A percentile compares a stretch with the other conserved stretches of the same genome.
Evolutionary conservation across 306 rosid species (phyloP).

Genomic region (Gillenia trifoliata): DNA sequence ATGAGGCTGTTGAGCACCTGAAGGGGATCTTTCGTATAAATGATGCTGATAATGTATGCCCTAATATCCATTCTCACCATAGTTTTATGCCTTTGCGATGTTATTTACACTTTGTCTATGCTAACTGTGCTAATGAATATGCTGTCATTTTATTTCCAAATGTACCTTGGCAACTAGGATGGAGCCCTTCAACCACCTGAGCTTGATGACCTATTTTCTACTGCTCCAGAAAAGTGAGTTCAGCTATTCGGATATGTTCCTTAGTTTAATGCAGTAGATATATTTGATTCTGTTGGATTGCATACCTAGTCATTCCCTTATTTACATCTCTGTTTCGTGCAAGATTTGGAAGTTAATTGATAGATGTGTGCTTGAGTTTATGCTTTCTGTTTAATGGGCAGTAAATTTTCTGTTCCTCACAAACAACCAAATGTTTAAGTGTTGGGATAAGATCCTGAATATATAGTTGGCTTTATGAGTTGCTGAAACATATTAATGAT

Average conservation of each 20-base stretch:
- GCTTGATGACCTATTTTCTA: conserved; percentile 69
- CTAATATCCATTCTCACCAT: conserved; percentile 2
- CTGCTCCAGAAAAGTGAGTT: conserved; percentile 88
- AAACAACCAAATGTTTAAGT: neutral
- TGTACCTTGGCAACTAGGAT: conserved; percentile 53
- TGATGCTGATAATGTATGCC: conserved; percentile 73
- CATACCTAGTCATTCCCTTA: neutral
- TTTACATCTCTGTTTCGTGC: neutral
- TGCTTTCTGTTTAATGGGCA: neutral
- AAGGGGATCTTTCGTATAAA: conserved; percentile 74
- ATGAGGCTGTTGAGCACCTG: conserved; percentile 81
- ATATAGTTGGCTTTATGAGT: neutral
- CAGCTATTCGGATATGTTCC: neutral
- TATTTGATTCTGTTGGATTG: neutral
- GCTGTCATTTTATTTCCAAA: conserved; percentile 18
- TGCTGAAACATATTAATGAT: neutral
- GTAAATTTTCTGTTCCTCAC: neutral
- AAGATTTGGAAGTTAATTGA: neutral
- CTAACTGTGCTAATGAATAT: conserved; percentile 19
- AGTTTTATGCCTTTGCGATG: conserved; percentile 11
- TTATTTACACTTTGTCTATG: conserved; percentile 11
- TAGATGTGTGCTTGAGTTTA: neutral
- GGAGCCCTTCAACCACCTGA: conserved; percentile 70
- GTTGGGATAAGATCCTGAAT: neutral
- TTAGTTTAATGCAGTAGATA: neutral